Conservation (phyloP, 1,139 yeast species). For the Geotrichum siamense region DNA sequence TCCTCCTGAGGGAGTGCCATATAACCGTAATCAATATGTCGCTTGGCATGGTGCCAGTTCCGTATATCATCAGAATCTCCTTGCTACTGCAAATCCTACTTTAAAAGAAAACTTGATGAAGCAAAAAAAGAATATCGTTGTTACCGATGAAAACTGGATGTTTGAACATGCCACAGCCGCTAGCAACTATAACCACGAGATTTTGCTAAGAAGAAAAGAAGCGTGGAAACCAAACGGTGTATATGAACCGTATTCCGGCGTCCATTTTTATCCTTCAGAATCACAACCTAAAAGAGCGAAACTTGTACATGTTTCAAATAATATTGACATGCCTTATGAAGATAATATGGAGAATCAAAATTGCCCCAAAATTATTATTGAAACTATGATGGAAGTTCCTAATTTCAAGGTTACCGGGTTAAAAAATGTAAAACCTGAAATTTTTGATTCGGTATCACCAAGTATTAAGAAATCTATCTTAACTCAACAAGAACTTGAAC, state of each 20-base stretch:
- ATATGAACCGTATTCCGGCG: constrained; percentile 79
- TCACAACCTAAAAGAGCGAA: constrained; percentile 60
- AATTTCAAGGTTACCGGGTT: constrained; percentile 53
- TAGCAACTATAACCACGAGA: constrained; percentile 55
- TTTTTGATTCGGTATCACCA: constrained; percentile 45
- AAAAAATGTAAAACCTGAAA: constrained; percentile 46
- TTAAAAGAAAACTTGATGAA: constrained; percentile 21
- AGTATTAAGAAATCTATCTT: constrained; percentile 55
- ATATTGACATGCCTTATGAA: constrained; percentile 17
- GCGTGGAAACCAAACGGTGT: constrained; percentile 48
- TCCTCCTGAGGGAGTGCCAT: constrained; percentile 39
- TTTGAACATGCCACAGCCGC: constrained; percentile 76
- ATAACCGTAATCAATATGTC: constrained; percentile 45
- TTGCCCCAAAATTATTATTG: constrained; percentile 39
- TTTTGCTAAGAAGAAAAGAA: constrained; percentile 54
- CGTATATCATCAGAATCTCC: constrained; percentile 36
- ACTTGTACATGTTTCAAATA: constrained; percentile 33
- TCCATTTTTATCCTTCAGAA: constrained; percentile 59
- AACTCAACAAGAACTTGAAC: constrained; percentile 38
- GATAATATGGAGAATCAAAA: constrained; percentile 3
- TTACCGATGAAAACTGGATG: constrained; percentile 77
- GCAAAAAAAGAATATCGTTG: constrained; percentile 33
- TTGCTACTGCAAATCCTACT: constrained; percentile 26
- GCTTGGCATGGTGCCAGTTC: constrained; percentile 48
- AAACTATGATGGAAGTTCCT: constrained; percentile 46